Conservation (phyloP, 2,329 filamentous ascomycete species). For the Cadophora sp. region DNA sequence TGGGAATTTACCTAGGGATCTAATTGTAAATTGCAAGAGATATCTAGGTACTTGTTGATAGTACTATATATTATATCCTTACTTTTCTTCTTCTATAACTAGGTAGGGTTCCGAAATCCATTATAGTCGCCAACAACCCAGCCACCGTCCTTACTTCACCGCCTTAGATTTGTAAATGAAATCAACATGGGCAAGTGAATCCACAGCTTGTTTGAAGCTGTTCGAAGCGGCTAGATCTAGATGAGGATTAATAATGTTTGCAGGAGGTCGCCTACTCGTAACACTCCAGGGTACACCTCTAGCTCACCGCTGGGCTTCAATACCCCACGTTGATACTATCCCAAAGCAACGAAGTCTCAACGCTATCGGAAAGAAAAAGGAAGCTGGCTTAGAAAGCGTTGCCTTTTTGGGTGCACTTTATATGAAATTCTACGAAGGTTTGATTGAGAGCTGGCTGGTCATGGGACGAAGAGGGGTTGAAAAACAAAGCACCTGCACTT, state of each 20-base stretch:
- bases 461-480: neutral
- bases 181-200: constrained; percentile 10
- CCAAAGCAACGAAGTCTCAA: neutral
- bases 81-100: too few relatives aligned
- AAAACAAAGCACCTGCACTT: too few relatives aligned
- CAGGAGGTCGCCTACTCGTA: neutral
- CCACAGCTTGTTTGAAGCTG: constrained; percentile 23
- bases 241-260: neutral
- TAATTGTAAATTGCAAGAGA: too few relatives aligned
- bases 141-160: constrained; percentile 21
- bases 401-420: neutral
- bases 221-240: constrained; percentile 2
- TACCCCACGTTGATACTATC: constrained; percentile 4
- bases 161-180: constrained; percentile 11
- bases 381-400: neutral
- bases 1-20: too few relatives aligned
- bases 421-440: too few relatives aligned
- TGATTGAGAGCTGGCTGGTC: too few relatives aligned
- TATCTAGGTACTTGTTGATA: too few relatives aligned
- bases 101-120: too few relatives aligned
- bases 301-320: neutral
- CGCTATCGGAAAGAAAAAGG: neutral
- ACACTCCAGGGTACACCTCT: neutral
- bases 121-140: too few relatives aligned
- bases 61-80: too few relatives aligned